Evolutionary conservation across 1,284 basidiomycete species (phyloP).

Genomic region (Sparassis latifolia): DNA sequence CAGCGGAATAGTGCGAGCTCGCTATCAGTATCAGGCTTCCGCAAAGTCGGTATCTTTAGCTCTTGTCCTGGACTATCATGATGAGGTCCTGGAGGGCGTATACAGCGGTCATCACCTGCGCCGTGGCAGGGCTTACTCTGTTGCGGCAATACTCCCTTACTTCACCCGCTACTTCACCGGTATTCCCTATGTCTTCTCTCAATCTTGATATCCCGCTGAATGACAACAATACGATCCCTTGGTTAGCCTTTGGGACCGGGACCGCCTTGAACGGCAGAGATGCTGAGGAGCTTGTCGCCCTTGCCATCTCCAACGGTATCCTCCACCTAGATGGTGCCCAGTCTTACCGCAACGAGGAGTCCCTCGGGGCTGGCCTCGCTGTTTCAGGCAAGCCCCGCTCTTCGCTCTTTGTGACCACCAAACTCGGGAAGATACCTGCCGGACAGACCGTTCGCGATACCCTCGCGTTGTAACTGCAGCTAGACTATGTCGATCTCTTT

Average conservation of each 20-base stretch:
- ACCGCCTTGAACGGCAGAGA: conserved; percentile 51
- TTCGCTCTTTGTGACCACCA: conserved; percentile 63
- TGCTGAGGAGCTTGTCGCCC: conserved; percentile 38
- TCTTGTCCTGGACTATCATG: background rate
- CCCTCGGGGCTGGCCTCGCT: conserved; percentile 45
- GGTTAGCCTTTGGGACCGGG: conserved; percentile 67
- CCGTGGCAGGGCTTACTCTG: conserved; percentile 5
- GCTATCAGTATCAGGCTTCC: background rate
- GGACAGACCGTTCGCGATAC: conserved; percentile 45
- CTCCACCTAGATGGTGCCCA: conserved; percentile 73
- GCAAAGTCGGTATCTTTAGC: background rate
- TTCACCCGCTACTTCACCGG: conserved; percentile 3
- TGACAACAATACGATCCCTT: conserved; percentile 51
- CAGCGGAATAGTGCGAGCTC: background rate
- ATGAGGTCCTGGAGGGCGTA: conserved; percentile 3
- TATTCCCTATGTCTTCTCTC: conserved; percentile 25
- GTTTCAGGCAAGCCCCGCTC: conserved; percentile 47
- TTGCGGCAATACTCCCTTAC: conserved; percentile 15
- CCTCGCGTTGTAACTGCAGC: conserved; percentile 49
- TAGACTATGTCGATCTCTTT: conserved; percentile 73
- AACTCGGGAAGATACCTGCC: conserved; percentile 35
- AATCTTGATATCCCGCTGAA: conserved; percentile 43
- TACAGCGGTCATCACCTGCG: conserved; percentile 2
- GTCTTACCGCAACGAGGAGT: conserved; percentile 55
- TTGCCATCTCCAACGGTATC: conserved; percentile 57